A percentile compares a stretch with the other conserved stretches of the same genome.
These are phyloP conservation scores for Candida piceae DNA, from an alignment of 805 yeast species.

Conservation along the genomic window DNA sequence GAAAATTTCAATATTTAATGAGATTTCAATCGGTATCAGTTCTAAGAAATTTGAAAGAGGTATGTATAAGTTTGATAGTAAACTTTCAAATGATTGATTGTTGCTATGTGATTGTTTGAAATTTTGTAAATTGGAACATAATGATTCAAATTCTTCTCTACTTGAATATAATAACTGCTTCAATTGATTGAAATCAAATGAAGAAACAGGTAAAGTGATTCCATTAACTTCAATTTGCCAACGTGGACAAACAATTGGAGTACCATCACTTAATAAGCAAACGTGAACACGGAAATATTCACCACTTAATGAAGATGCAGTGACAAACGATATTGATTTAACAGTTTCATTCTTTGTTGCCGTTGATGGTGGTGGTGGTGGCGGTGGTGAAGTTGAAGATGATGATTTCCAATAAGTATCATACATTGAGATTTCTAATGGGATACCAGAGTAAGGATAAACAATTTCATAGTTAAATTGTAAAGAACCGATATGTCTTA, in stretches of 20 bases:
- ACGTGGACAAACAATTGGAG: conserved; percentile 75
- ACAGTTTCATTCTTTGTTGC: conserved; percentile 13
- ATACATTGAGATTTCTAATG: conserved; percentile 84
- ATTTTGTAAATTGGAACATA: conserved; percentile 13
- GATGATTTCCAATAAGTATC: conserved; percentile 98
- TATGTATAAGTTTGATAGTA: conserved; percentile 45
- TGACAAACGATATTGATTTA: conserved; percentile 62
- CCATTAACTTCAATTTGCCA: conserved; percentile 46
- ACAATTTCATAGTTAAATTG: conserved; percentile 76
- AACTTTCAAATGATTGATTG: conserved; percentile 33
- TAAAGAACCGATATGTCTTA: conserved; percentile 78
- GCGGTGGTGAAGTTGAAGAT: conserved; percentile 31
- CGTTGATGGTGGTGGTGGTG: conserved; percentile 29
- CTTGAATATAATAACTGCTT: conserved; percentile 21
- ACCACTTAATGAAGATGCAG: conserved; percentile 87
- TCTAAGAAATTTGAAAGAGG: conserved; percentile 57
- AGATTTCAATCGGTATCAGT: conserved; percentile 51
- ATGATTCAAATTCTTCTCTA: conserved; percentile 8
- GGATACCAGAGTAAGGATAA: conserved; percentile 79
- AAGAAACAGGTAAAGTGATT: conserved; percentile 56
- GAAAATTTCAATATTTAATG: conserved; percentile 67
- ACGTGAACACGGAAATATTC: conserved; percentile 67
- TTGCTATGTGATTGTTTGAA: conserved; percentile 8
- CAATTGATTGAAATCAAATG: conserved; percentile 46
- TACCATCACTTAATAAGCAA: conserved; percentile 73